Evolutionary conservation across 768 basidiomycete genomes (phyloP).

Genomic region (Cystofilobasidium capitatum): DNA sequence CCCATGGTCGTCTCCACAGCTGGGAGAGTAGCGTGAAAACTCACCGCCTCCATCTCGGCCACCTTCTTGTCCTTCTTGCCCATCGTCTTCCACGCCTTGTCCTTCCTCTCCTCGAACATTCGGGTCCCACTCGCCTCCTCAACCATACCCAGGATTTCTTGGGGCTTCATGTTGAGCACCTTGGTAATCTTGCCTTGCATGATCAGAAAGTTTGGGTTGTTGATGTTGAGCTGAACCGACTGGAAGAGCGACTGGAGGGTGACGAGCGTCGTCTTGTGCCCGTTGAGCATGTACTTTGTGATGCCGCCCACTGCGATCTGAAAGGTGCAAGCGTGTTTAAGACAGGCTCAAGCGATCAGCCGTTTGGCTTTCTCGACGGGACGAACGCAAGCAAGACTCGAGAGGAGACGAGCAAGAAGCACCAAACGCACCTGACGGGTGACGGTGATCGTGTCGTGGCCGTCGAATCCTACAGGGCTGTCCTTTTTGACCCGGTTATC

Average conservation of each 20-base stretch:
- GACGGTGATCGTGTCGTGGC: conserved; percentile 81
- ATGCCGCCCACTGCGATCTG: conserved; percentile 88
- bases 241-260: conserved; percentile 85
- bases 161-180: conserved; percentile 94
- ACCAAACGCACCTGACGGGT: conserved; percentile 72
- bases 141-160: conserved; percentile 95
- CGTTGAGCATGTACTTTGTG: conserved; percentile 90
- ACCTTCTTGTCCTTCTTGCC: conserved; percentile 93
- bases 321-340: background rate
- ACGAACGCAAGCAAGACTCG: no score
- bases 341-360: no score
- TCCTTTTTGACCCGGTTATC: conserved; percentile 85
- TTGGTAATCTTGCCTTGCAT: conserved; percentile 99
- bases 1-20: conserved; percentile 5
- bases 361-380: no score
- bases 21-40: no score
- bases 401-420: background rate
- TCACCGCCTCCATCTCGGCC: conserved; percentile 63
- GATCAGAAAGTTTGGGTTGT: conserved; percentile 98
- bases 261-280: conserved; percentile 81
- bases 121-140: conserved; percentile 97
- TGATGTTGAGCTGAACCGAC: conserved; percentile 95
- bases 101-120: conserved; percentile 98
- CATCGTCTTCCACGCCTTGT: conserved; percentile 93
- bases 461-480: conserved; percentile 72